Evolutionary conservation across 2,329 filamentous ascomycete species (phyloP).

Genomic region (Phaeosphaeriaceae sp.): DNA sequence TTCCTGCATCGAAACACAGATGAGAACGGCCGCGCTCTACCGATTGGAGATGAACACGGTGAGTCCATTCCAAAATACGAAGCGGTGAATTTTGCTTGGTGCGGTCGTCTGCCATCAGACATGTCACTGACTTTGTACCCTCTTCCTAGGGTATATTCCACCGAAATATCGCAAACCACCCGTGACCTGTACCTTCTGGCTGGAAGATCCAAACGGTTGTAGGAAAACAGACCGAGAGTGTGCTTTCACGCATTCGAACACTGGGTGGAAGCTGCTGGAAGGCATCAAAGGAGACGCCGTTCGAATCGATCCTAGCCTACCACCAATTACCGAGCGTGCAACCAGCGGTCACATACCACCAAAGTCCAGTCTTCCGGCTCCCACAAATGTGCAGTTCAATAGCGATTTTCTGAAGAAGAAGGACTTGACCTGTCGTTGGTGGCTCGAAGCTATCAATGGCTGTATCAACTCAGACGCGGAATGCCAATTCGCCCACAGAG

Average conservation of each 20-base stretch:
- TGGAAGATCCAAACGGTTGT: slow-evolving; percentile 23
- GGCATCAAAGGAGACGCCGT: neutral
- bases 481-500: slow-evolving; percentile 31
- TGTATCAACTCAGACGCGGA: slow-evolving; percentile 24
- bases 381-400: neutral
- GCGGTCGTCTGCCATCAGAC: too few relatives aligned
- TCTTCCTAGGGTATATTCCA: slow-evolving; percentile 28
- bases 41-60: slow-evolving; percentile 20
- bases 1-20: slow-evolving; percentile 38
- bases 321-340: neutral
- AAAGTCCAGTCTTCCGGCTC: neutral
- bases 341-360: neutral
- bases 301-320: neutral
- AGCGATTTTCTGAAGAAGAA: neutral
- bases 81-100: too few relatives aligned
- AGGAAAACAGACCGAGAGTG: slow-evolving; percentile 29
- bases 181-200: slow-evolving; percentile 38
- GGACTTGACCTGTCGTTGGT: slow-evolving; percentile 22
- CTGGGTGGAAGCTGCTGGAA: slow-evolving; percentile 18
- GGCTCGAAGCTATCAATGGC: slow-evolving; percentile 13
- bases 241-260: slow-evolving; percentile 38
- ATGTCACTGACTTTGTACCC: too few relatives aligned
- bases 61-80: too few relatives aligned
- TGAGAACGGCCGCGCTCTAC: slow-evolving; percentile 20
- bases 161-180: slow-evolving; percentile 36